Percentiles rank a stretch among this genome's conserved stretches.
phyloP scores from a whole-genome alignment of 495 filamentous ascomycete species.

The Immersiella caudata region DNA sequence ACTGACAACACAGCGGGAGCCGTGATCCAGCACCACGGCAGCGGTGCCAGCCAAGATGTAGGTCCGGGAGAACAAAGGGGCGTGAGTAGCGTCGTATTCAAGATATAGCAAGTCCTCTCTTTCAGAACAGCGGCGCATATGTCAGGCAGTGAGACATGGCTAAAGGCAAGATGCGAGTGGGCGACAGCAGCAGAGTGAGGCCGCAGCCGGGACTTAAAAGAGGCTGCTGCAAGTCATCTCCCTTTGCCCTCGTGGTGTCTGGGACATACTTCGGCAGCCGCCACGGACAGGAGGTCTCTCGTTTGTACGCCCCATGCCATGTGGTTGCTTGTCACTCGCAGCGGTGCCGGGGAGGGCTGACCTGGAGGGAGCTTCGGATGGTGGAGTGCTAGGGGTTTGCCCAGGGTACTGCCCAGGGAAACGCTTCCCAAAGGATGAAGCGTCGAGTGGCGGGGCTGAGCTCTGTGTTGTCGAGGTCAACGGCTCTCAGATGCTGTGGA shows the following conservation, averaged over 20 bases:
- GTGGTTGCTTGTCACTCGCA: conserved; percentile 24
- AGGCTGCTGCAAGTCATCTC: conserved; percentile 21
- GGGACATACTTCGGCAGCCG: conserved; percentile 25
- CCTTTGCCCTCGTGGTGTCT: conserved; percentile 35
- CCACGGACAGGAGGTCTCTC: conserved; percentile 22
- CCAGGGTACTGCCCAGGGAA: not conserved
- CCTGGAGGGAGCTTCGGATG: not conserved
- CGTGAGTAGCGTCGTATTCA: not conserved
- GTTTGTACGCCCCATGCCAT: conserved; percentile 39
- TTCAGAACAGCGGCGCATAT: conserved; percentile 26
- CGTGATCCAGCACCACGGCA: conserved; percentile 28
- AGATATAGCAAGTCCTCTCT: conserved; percentile 20
- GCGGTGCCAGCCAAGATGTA: conserved; percentile 21
- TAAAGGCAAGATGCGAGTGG: conserved; percentile 13
- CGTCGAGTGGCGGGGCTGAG: conserved; percentile 2
- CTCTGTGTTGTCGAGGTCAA: not conserved
- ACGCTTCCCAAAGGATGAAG: not conserved
- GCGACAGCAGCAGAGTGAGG: conserved; percentile 18
- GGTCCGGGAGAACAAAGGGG: not conserved
- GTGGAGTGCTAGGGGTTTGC: not conserved
- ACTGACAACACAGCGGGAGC: not conserved
- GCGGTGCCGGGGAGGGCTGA: conserved; percentile 13
- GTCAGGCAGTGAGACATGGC: conserved; percentile 38
- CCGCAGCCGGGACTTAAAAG: conserved; percentile 36
- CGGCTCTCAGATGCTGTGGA: conserved; percentile 12